Base-by-base conservation (phyloP, 2,329 filamentous ascomycete species). In the Ceratocystis cacaofunesta region DNA sequence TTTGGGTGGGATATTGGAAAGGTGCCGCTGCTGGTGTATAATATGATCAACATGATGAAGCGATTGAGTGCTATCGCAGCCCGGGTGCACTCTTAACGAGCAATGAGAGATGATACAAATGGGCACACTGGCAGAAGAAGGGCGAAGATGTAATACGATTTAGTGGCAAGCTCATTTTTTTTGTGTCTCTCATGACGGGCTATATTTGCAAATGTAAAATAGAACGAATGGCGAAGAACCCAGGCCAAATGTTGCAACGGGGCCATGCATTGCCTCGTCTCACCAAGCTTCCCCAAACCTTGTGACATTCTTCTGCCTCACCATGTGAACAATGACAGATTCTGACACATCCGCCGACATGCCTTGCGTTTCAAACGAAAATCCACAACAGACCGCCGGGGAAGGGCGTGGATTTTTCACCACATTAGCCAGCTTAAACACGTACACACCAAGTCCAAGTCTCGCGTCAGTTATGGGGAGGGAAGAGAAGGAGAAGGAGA, bases 21-120 rank as follows among this genome's bases (percentile, higher is more conserved):
- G 6, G 69, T 78, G 67, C 83, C 86, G 12, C 81, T 85, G 0
- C 78, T 90, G 57, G 85, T 88, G 1, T 85, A 87, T 69, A 89
- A 88, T 68, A 72, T 89, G 61, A 80, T 84, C 58, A 79, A 83
- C 58, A 73, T 89, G 69, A 80, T 89, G 70, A 80, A 80, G 68
- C 83, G 85, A 68, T 72, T 88, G 63, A 80, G 81, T 10, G 44
- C 48, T 3, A 77, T 78, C 69, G 80, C 80, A 3, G 79, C 80
- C 8, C 64, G 63, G 36, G 64, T 67, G n/a, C 61, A 67, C 48
- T 25, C 25, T 48, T 48, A 36, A 32, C 8, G 10, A 7, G 19
- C 22, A 1, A 12, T 19, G 41, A 15, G 41, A 22, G 41, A 61
- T 41, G 48, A 30, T 32, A 58, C 19, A 28, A 12, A 30, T 1